Evolutionary conservation across 495 filamentous ascomycete genomes (phyloP).

Genomic region (Beverwykella pulmonaria): DNA sequence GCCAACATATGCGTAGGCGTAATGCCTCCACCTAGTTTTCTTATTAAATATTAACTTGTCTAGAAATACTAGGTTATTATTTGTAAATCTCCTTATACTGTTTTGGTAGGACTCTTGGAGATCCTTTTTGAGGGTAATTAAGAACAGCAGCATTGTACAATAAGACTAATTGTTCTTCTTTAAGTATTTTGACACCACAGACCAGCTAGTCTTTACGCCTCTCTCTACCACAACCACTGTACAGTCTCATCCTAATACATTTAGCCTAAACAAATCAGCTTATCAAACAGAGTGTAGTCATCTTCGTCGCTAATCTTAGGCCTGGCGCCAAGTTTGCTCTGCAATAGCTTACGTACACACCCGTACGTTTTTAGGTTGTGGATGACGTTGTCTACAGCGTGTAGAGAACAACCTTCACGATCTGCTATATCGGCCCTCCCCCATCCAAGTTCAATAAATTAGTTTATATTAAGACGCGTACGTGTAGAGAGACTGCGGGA

Average conservation of each 20-base stretch:
- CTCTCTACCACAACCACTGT: not conserved
- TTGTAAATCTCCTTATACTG: not conserved
- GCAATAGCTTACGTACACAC: not conserved
- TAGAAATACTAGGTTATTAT: constrained; percentile 1
- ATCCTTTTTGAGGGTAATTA: not conserved
- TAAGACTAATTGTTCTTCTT: not conserved
- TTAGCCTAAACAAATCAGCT: not conserved
- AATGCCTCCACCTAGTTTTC: not conserved
- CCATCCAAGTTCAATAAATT: not conserved
- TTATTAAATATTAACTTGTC: constrained; percentile 6
- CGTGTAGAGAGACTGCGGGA: not conserved
- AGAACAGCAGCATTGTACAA: not conserved
- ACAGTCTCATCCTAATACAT: constrained; percentile 3
- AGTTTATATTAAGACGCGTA: not conserved
- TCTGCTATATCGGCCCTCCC: not conserved
- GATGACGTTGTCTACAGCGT: not conserved
- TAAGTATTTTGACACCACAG: not conserved
- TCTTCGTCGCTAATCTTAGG: not conserved
- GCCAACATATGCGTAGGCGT: not conserved
- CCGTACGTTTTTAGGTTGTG: not conserved
- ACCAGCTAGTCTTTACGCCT: not conserved
- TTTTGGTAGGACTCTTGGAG: not conserved
- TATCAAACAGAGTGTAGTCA: not conserved
- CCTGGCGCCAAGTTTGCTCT: not conserved
- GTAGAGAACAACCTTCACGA: not conserved